Base-by-base conservation (phyloP, 2,329 filamentous ascomycete genomes). In the Botrytis squamosa region DNA sequence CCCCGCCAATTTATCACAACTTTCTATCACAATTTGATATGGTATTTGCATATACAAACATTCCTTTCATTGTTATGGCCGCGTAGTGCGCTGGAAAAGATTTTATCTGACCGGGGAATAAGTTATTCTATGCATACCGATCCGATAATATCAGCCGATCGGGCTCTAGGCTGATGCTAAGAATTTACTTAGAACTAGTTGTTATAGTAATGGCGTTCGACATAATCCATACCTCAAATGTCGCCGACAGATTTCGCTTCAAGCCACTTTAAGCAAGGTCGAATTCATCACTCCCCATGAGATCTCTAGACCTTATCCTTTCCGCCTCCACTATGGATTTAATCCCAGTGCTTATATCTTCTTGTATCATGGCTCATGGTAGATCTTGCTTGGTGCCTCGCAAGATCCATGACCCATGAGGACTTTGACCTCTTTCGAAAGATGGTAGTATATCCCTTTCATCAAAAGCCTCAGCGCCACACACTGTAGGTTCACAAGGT, bases 351-450 rank as follows among this genome's bases (percentile, higher is more conserved):
- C 64, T 73, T 38, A 40, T 68, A 33, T 44, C 71, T 65, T 67
- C 55, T 55, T 55, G 71, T 52, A 75, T 57, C 52, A 36, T 38
- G 40, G 64, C 71, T 67, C 70, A 77, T 76, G 74, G 75, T 67
- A 77, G 78, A 78, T 78, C 77, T 64, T 76, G 74, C 77, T 77
- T 77, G 78, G 76, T 77, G 75, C 75, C 74, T 78, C 77, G 75
- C 75, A 79, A 78, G 77, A 80, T 78, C 78, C 79, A 71, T 78
- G 79, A 78, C 65, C 77, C 77, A 49, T 64, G 46, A 36, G 59
- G 74, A 76, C 78, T 78, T 79, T 77, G 78, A 77, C 78, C 78
- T 77, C 76, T 78, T 78, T 78, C 72, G 49, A 73, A 55, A 70
- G 57, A 49, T 71, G 49, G 44, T 67, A 46, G 75, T 59, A 74